Percentiles rank a stretch among this genome's conserved stretches.
Conservation (phyloP, 331 rosid species). For the Saraca asoca region DNA sequence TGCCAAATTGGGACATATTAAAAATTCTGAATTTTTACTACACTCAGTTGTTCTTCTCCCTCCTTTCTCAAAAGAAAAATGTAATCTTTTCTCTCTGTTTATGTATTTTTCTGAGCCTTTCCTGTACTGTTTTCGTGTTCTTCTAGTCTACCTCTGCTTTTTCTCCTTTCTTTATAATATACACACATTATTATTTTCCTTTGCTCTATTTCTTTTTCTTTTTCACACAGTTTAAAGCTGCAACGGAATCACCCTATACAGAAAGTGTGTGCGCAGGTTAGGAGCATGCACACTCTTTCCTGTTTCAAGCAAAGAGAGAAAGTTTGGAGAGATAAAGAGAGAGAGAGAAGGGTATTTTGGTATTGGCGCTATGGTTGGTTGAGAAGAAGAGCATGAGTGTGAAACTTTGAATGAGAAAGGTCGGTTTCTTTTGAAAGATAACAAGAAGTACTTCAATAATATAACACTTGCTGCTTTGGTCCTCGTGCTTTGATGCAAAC, state of each 20-base stretch:
- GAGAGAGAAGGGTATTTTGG: slow-evolving; percentile 18
- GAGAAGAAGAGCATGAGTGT: background rate
- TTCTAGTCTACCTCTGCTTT: slow-evolving; percentile 43
- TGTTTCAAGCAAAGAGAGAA: slow-evolving; percentile 38
- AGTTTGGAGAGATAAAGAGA: slow-evolving; percentile 5
- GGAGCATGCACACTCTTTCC: slow-evolving; percentile 68
- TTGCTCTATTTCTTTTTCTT: slow-evolving; percentile 5
- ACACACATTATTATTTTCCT: background rate
- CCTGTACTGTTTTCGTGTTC: slow-evolving; percentile 65
- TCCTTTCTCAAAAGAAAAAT: background rate
- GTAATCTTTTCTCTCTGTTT: slow-evolving; percentile 3
- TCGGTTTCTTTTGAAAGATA: too few relatives aligned
- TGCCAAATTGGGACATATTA: background rate
- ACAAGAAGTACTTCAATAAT: slow-evolving; percentile 7
- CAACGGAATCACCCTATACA: slow-evolving; percentile 44
- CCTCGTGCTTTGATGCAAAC: slow-evolving; percentile 77
- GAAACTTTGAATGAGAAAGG: too few relatives aligned
- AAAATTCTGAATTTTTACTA: background rate
- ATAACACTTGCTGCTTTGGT: slow-evolving; percentile 59
- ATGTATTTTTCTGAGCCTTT: slow-evolving; percentile 7
- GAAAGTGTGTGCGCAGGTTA: slow-evolving; percentile 57
- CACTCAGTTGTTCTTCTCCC: background rate
- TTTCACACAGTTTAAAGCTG: slow-evolving; percentile 69
- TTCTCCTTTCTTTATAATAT: slow-evolving; percentile 19
- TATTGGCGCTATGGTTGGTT: slow-evolving; percentile 30